Percentiles rank a stretch among this genome's conserved stretches.
Conservation (phyloP, 73 alveolate species). For the Symbiodinium natans region DNA sequence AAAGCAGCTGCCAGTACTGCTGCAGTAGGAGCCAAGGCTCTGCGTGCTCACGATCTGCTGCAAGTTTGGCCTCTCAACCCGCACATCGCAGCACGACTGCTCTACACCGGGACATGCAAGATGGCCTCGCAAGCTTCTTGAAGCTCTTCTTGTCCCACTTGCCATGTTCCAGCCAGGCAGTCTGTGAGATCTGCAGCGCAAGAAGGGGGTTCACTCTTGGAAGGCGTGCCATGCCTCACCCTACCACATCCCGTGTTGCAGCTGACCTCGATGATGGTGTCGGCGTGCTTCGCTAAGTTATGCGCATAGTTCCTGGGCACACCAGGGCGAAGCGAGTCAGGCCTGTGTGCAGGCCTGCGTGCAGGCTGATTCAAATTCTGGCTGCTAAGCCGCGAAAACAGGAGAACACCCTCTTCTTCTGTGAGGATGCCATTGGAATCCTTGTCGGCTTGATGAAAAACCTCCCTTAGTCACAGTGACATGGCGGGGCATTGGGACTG, state of each 20-base stretch:
- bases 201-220: neutral
- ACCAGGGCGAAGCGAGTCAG: too few relatives aligned
- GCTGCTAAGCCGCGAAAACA: constrained; percentile 16
- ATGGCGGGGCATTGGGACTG: too few relatives aligned
- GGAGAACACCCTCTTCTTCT: constrained; percentile 60
- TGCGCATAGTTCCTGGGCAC: constrained; percentile 38
- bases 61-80: neutral
- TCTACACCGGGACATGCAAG: neutral
- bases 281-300: constrained; percentile 29
- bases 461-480: constrained; percentile 24
- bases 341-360: too few relatives aligned
- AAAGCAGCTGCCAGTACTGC: too few relatives aligned
- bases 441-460: constrained; percentile 44
- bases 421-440: constrained; percentile 53
- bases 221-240: neutral
- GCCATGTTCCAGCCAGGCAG: neutral
- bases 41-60: neutral
- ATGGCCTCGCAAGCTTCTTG: constrained; percentile 2
- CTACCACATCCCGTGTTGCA: neutral
- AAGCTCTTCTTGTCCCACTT: constrained; percentile 33
- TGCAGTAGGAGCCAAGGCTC: neutral
- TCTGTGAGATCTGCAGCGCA: neutral
- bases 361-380: neutral
- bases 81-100: too few relatives aligned
- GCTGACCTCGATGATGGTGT: constrained; percentile 15